Percentiles rank a stretch among this genome's conserved stretches.
phyloP scores from a whole-genome alignment of 805 yeast species.

The Candida nemodendra region DNA sequence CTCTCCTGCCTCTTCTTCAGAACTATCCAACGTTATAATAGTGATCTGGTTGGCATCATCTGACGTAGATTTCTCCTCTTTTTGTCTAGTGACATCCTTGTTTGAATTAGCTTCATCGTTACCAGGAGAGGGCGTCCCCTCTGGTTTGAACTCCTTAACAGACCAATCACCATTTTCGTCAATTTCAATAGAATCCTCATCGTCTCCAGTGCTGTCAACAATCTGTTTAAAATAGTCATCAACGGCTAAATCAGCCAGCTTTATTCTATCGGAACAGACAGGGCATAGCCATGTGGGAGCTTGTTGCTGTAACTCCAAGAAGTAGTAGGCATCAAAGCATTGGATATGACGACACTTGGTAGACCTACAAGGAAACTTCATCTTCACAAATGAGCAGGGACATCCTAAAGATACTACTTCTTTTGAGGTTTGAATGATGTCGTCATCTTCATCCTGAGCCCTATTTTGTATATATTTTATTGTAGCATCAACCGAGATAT shows the following conservation, averaged over 20 bases:
- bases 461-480: conserved; percentile 34
- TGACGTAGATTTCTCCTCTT: background rate
- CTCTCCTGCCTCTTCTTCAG: conserved; percentile 10
- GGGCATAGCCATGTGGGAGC: conserved; percentile 90
- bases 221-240: conserved; percentile 74
- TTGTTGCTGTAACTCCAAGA: conserved; percentile 70
- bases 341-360: conserved; percentile 74
- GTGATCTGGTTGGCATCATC: conserved; percentile 1
- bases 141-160: conserved; percentile 27
- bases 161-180: conserved; percentile 75
- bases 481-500: conserved; percentile 47
- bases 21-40: conserved; percentile 1
- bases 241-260: conserved; percentile 58
- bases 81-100: conserved; percentile 1
- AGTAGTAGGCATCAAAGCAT: conserved; percentile 83
- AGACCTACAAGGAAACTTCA: conserved; percentile 72
- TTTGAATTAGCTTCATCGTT: background rate
- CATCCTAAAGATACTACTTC: conserved; percentile 70
- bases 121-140: conserved; percentile 1
- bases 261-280: conserved; percentile 57
- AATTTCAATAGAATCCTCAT: conserved; percentile 65
- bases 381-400: conserved; percentile 71
- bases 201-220: conserved; percentile 48
- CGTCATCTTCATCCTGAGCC: conserved; percentile 54
- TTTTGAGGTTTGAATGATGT: conserved; percentile 62